Conservation (phyloP, 805 yeast genomes). For the Wickerhamomyces rabaulensis region DNA sequence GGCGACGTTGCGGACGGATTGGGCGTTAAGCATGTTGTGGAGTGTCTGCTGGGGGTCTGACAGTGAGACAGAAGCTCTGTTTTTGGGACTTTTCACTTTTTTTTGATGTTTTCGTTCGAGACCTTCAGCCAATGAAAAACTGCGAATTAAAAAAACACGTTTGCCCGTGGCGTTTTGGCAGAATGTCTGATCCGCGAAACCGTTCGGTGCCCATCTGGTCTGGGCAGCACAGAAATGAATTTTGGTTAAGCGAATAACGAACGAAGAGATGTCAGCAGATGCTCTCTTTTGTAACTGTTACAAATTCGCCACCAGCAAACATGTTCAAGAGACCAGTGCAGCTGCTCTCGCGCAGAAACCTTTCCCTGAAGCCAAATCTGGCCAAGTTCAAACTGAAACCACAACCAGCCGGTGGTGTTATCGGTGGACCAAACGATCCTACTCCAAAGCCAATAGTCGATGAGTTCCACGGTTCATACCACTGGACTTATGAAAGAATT, state of each 20-base stretch:
- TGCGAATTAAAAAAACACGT: constrained; percentile 15
- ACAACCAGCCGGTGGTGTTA: constrained; percentile 71
- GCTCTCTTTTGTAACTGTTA: not conserved
- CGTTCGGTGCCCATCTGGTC: not conserved
- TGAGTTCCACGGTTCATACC: constrained; percentile 60
- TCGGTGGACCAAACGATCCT: constrained; percentile 71
- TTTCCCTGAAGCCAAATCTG: constrained; percentile 23
- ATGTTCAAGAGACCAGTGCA: constrained; percentile 1
- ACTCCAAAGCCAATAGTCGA: constrained; percentile 54
- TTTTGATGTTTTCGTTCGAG: not conserved
- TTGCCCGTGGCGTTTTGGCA: constrained; percentile 1
- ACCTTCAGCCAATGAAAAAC: constrained; percentile 15
- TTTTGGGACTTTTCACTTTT: not conserved
- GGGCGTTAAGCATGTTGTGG: constrained; percentile 21
- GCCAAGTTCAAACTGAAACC: constrained; percentile 41
- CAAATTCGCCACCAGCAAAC: not conserved
- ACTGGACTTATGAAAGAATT: constrained; percentile 68
- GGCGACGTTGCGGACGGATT: constrained; percentile 16
- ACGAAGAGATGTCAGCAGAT: not conserved
- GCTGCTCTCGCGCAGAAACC: constrained; percentile 1
- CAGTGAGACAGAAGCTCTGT: not conserved
- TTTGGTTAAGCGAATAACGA: not conserved
- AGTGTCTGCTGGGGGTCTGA: constrained; percentile 1
- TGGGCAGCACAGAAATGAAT: not conserved
- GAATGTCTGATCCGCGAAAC: not conserved